Evolutionary conservation across 2,329 filamentous ascomycete species (phyloP).

Genomic region (Myotisia sp.): DNA sequence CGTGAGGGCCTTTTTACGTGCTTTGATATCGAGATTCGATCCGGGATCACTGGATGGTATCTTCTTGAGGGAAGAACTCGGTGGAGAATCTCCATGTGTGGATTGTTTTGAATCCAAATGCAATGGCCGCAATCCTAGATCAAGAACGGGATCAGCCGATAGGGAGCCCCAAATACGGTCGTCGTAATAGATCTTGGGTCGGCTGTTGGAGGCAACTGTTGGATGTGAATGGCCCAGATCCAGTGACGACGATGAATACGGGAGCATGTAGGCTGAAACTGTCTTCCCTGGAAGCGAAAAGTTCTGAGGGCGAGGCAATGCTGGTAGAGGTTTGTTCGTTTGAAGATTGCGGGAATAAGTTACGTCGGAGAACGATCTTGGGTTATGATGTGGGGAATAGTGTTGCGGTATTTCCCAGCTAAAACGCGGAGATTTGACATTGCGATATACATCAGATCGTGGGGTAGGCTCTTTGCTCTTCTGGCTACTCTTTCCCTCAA

Average conservation of each 20-base stretch:
- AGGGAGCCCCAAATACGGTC: constrained; percentile 1
- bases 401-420: neutral
- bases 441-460: no score
- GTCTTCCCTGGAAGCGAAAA: neutral
- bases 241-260: no score
- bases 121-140: neutral
- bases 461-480: no score
- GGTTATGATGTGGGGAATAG: neutral
- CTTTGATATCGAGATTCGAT: neutral
- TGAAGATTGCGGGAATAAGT: neutral
- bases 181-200: no score
- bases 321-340: constrained; percentile 2
- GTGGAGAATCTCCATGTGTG: neutral
- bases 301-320: neutral
- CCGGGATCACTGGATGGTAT: neutral
- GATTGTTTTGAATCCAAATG: constrained; percentile 1
- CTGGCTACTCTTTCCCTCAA: no score
- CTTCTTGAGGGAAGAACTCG: neutral
- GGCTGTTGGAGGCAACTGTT: no score
- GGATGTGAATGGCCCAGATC: no score
- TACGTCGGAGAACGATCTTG: neutral
- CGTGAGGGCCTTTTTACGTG: neutral
- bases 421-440: no score
- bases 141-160: neutral
- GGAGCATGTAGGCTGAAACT: no score